Evolutionary conservation across 768 basidiomycete genomes (phyloP), one percentile per base, ranked within the genome.

Genomic region (Boletus fagicola): DNA sequence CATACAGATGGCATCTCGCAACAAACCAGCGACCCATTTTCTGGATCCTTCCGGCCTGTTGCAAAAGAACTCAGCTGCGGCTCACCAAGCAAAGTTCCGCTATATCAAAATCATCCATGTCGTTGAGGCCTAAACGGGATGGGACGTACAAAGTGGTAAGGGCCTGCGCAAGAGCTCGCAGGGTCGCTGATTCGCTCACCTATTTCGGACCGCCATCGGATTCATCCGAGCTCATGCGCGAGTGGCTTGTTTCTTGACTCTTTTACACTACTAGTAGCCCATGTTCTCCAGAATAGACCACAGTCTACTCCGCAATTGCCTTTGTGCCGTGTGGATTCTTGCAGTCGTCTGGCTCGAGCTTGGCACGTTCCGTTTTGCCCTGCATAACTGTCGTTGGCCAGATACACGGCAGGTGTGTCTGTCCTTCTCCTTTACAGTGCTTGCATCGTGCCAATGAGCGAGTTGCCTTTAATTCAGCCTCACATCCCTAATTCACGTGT

Each of bases 341-440:
- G 63, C 82, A 42, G 77, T 90, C 45, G 53, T 87, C 39, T 93
- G 88, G 88, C 82, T 80, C 63, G 94, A 96, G 68, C 69, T 84
- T 46, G 78, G 77, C 5, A 72, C 78, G 8, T 92, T 90, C 68
- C 65, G 72, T 46, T 72, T 72, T 54, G 78, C 78, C 30, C 75
- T 80, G 20, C 65, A 62, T 5, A 62, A 68, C 49, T 90, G 90
- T 64, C 62, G 64, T 1, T 92, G 90, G 89, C 88, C 87, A 35
- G 83, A 83, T 67, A 59, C 66, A 11, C 56, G 56, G 9, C 66
- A 75, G 60, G 72, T 72, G 36, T 67, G 59, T 70, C 35, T 68
- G 54, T 30, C 20, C 35, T 49, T 49, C 18, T 40, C 33, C 20
- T 26, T 52, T 56, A n/a, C n/a, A n/a, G 7, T 43, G 18, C 36